Evolutionary conservation across 2,329 filamentous ascomycete genomes (phyloP).

Genomic region (Podosphaera fusca): DNA sequence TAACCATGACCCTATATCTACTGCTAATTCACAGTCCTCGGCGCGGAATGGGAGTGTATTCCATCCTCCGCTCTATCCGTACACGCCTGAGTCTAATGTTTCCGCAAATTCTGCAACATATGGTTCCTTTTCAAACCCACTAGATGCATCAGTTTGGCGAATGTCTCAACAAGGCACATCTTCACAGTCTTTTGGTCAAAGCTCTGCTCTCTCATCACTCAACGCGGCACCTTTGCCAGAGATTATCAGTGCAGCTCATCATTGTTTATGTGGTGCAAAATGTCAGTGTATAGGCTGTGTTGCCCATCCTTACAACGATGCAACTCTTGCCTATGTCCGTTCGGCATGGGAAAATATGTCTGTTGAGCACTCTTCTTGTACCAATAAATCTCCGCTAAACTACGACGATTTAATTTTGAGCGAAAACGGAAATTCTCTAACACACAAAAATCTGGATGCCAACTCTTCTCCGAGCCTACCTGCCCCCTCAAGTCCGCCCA

Average conservation of each 20-base stretch:
- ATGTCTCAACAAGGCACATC: conserved; percentile 18
- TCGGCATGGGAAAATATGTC: conserved; percentile 19
- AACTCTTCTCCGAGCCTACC: conserved; percentile 11
- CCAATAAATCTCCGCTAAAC: conserved; percentile 6
- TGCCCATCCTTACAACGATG: conserved; percentile 42
- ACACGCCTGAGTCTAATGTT: conserved; percentile 20
- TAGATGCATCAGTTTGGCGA: conserved; percentile 30
- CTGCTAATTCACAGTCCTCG: conserved; percentile 5
- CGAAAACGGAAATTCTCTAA: conserved; percentile 3
- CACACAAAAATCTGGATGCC: conserved; percentile 3
- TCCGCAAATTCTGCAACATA: conserved; percentile 31
- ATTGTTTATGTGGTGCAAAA: conserved; percentile 39
- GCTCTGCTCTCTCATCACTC: conserved; percentile 5
- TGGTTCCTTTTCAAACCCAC: conserved; percentile 30
- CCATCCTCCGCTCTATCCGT: conserved; percentile 8
- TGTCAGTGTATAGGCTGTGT: conserved; percentile 47
- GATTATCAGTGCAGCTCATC: conserved; percentile 17
- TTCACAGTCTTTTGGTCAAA: conserved; percentile 1
- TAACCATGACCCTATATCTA: conserved; percentile 7
- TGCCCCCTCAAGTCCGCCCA: conserved; percentile 13
- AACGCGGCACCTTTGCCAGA: conserved; percentile 18
- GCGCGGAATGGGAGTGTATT: conserved; percentile 10
- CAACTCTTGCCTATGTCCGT: conserved; percentile 30
- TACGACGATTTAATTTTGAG: conserved; percentile 4
- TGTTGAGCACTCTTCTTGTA: conserved; percentile 3